Evolutionary conservation across 441 rosid genomes (phyloP), one percentile per base, ranked within the genome.

Genomic region (Populus hybrid): DNA sequence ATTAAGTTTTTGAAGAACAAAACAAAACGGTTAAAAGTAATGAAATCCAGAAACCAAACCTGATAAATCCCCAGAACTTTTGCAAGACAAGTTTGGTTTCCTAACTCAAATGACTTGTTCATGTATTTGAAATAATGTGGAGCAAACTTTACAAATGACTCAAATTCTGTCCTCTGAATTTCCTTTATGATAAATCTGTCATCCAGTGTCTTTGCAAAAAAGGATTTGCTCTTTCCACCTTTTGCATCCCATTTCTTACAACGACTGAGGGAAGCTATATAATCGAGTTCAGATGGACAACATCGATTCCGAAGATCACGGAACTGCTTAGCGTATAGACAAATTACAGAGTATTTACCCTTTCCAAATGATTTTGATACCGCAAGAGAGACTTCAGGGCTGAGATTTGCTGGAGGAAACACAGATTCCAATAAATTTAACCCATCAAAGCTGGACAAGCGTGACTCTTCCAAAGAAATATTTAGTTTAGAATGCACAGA

Each of bases 181-280:
- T 96, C 98, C 90, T 96, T 96, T 40, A 96, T 90, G 67, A 96
- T 96, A 83, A 93, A 89, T 86, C 98, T 83, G 79, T 89, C 90
- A 84, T 96, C 99, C 72, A 91, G 80, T 64, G 98, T 96, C 86
- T 94, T 96, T 19, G 98, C 96, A 16, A 96, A 96, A 71, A 91
- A 78, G 3, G 93, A 87, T 77, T 90, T 94, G 87, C 98, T 96
- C 87, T 96, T 96, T 75, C 99, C 99, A 79, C 99, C 98, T 76
- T 96, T 90, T 46, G 99, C 99, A 89, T 93, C 96, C 99, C 99
- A 96, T 42, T 86, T 88, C 80, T 79, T 88, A 85, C 99, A 96
- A 5, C 98, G 98, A 82, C 96, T 88, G 59, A 94, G 86, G 50
- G 99, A 96, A 77, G 94, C 90, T 42, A 96, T 91, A 75, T 85